phyloP scores from a whole-genome alignment of 2,329 filamentous ascomycete species.

The Neofusicoccum cordaticola region DNA sequence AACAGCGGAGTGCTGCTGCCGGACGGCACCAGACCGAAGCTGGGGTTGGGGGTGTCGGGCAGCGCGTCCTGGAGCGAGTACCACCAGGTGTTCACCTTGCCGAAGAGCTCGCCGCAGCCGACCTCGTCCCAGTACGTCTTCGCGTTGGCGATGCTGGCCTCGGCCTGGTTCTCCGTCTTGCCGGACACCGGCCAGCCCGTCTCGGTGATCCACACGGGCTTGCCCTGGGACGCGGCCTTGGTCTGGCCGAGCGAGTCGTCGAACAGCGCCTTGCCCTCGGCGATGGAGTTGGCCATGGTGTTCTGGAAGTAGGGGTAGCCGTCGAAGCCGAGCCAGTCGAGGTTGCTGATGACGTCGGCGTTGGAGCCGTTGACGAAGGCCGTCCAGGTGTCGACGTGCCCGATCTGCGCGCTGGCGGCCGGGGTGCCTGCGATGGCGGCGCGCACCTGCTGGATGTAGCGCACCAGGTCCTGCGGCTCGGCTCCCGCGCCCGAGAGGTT shows the following conservation, averaged over 20 bases:
- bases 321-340: conserved; percentile 81
- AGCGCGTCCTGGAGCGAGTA: conserved; percentile 70
- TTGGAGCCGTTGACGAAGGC: conserved; percentile 66
- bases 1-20: conserved; percentile 32
- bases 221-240: conserved; percentile 57
- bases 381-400: conserved; percentile 90
- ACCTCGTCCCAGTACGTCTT: conserved; percentile 78
- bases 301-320: conserved; percentile 81
- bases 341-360: conserved; percentile 63
- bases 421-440: conserved; percentile 61
- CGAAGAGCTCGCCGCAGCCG: conserved; percentile 68
- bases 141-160: conserved; percentile 66
- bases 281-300: conserved; percentile 55
- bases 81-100: conserved; percentile 66
- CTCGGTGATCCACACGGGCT: conserved; percentile 82
- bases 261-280: conserved; percentile 65
- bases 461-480: conserved; percentile 59
- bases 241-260: conserved; percentile 63
- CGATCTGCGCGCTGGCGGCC: conserved; percentile 59
- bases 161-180: conserved; percentile 56
- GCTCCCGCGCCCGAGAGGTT: conserved; percentile 63
- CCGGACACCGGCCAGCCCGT: conserved; percentile 83
- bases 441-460: conserved; percentile 69
- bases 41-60: conserved; percentile 56
- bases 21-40: conserved; percentile 64